Base-by-base conservation (phyloP, 2,329 filamentous ascomycete species). In the Pseudogymnoascus sp. region DNA sequence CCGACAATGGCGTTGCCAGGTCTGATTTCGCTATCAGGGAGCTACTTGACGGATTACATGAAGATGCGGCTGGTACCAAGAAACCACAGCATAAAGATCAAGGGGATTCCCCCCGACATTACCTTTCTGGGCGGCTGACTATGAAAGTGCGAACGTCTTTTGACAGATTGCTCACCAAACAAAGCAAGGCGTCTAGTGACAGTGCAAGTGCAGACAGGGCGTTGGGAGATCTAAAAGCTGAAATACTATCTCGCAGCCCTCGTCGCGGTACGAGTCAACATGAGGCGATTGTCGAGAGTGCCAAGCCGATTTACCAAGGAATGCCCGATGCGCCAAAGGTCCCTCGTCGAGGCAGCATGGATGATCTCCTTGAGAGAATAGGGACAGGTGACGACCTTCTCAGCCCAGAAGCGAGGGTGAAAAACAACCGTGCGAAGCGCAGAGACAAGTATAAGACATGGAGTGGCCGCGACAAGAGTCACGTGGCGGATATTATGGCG, bases 191-290 rank as follows among this genome's bases (percentile, higher is more conserved):
- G 6, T 4, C 50, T 4, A 40, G 22, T 33, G 65, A 66, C 40
- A 72, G 70, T 41, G 61, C 70, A 60, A 67, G 60, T 60, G 41
- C 67, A 16, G 66, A 66, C 6, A 65, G 66, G 6, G 61, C 67
- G 31, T 46, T 73, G 2, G 68, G 71, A 59, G 72, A 65, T 61
- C 70, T 71, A 0, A 70, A 73, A 38, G 60, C 72, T 26, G 72
- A 73, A 38, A 64, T 72, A 6, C 43, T 72, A 11, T 67, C 37
- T 33, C 50, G 10, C 50, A 56, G 26, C 26, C 28, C 28, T 14
- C 28, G 11, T 14, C 50, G 10, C 8, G n/a, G 6, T 12, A 56
- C 2, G 28, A 16, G 12, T 16, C 28, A 56, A 33, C 33, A 33
- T 3, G 26, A 12, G 8, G n/a, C 12, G n/a, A n/a, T 7, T 14